These are phyloP conservation scores for Apiotrichum brassicae DNA, from an alignment of 1,284 basidiomycete species.

Conservation along the genomic window DNA sequence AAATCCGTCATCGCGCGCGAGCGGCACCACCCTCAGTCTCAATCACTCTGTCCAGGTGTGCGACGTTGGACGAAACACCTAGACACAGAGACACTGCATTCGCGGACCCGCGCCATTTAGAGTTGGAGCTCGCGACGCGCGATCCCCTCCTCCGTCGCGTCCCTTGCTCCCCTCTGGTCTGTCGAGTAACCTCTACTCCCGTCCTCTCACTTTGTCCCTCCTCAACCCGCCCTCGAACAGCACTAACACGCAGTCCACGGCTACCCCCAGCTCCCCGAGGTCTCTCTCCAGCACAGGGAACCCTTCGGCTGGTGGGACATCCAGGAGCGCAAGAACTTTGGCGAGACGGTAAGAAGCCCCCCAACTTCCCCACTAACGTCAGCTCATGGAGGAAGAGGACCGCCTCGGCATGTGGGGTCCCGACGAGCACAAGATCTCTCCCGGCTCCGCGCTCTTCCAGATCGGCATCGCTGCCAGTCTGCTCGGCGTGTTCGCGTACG, in stretches of 20 bases:
- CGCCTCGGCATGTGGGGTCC: conserved; percentile 82
- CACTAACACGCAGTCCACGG: conserved; percentile 48
- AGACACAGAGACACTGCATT: too few relatives aligned
- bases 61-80: too few relatives aligned
- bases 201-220: neutral
- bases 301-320: conserved; percentile 74
- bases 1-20: too few relatives aligned
- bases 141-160: too few relatives aligned
- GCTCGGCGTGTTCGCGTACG: conserved; percentile 34
- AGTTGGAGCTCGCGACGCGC: too few relatives aligned
- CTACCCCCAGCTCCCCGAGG: conserved; percentile 69
- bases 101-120: too few relatives aligned
- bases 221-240: too few relatives aligned
- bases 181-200: neutral
- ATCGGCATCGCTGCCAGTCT: conserved; percentile 2
- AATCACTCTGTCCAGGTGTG: too few relatives aligned
- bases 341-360: conserved; percentile 60
- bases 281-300: conserved; percentile 61
- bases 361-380: conserved; percentile 7
- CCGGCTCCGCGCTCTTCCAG: conserved; percentile 27
- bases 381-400: conserved; percentile 81
- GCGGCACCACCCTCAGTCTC: too few relatives aligned
- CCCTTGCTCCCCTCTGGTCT: too few relatives aligned
- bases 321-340: conserved; percentile 76
- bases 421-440: conserved; percentile 52